Base-by-base conservation (phyloP, 306 rosid species). In the Dryas alaskensis region DNA sequence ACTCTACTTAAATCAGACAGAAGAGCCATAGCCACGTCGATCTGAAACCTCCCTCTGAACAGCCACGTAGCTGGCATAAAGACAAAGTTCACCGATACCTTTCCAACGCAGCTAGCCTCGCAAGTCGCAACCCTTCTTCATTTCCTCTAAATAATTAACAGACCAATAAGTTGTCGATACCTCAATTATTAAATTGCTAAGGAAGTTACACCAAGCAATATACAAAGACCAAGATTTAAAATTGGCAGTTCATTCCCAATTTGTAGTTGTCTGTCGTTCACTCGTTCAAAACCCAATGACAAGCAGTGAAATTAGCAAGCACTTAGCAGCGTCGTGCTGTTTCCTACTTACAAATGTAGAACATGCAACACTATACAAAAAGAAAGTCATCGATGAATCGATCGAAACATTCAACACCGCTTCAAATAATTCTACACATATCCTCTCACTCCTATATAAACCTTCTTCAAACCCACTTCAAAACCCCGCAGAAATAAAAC, bases 81-180 rank as follows among this genome's bases (percentile, higher is more conserved):
- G 72, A 54, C 73, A 75, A 65, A 9, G 1, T 3, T 19, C 17
- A 74, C 45, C 63, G 70, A 63, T 37, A 22, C 7, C 52, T 43
- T 65, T n/a, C 3, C 12, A 16, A 12, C 9, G 22, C 68, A 7
- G 68, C 51, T 43, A 45, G 37, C 37, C 37, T 31, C 3, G 37
- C 37, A 31, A 10, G 1, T 31, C 3, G 37, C 37, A 31, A 10
- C n/a, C 17, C 22, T 22, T 22, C 22, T 22, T 22, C 22, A 22
- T 22, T 22, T 22, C 22, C 22, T 22, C 22, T 22, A 22, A 22
- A 22, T 0, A 22, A 19, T n/a, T n/a, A n/a, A 22, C 22, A 22
- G 22, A 22, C 22, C 22, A 22, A 0, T 22, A 22, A 22, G 22
- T 22, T 22, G 22, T 22, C 22, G 22, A 22, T 22, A 22, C 22